Evolutionary conservation across 768 basidiomycete genomes (phyloP), one percentile per base, ranked within the genome.

Genomic region (Hypsizygus marmoreus): DNA sequence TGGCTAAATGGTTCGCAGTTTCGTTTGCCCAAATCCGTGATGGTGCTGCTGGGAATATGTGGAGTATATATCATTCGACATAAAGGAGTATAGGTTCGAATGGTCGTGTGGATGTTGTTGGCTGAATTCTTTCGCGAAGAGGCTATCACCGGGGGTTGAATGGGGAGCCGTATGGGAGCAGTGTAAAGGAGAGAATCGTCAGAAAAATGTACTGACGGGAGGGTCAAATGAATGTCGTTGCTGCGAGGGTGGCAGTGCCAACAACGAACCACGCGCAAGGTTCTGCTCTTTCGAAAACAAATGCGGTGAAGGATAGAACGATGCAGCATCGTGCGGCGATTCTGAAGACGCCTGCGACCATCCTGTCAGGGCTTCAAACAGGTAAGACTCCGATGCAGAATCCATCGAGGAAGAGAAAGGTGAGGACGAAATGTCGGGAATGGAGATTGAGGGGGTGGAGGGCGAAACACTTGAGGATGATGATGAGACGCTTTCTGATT

Each of bases 401-500:
- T 57, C 54, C 19, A 59, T 57, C 7, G 54, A 35, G 3, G 59
- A 54, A 14, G 55, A 46, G 31, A 62, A 52, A 26, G 60, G 55
- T 1, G 60, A 54, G n/a, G 53, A 65, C 48, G 39, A 58, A 45
- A 43, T 47, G 28, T 58, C 63, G 26, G 59, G 55, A 11, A 58
- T 56, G 11, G 57, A 42, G 23, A 64, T 54, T 10, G 64, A 63
- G 8, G 64, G 66, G 4, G 65, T 66, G 4, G 71, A 63, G 9
- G 74, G 71, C 22, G 74, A 75, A 13, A 68, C 66, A 43, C 68
- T 69, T n/a, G 73, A 60, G 29, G 57, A 55, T 4, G 62, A 73
- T 8, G 71, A 72, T 0, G 72, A 70, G 16, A 64, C 59, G 47
- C 72, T 72, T 51, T 65, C 70, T 22, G 67, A 57, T 53, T 66